Base-by-base conservation (phyloP, 169 alveolate genomes). In the Eimeria maxima region DNA sequence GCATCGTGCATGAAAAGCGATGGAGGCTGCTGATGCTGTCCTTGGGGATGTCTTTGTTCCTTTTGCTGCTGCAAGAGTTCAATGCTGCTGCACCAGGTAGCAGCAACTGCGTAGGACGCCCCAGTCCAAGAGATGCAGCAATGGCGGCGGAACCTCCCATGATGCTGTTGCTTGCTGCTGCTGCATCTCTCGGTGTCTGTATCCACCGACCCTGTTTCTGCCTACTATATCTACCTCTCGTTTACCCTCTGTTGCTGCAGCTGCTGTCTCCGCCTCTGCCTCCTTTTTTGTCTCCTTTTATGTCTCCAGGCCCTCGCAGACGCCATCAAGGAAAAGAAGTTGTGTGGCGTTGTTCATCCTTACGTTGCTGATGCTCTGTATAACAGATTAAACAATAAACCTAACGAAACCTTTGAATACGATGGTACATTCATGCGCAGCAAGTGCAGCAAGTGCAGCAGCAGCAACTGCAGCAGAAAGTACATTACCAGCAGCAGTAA, bases 341-440 rank as follows among this genome's bases (percentile, higher is more conserved):
- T 95, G 20, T 84, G 93, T 22, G 84, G 95, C 18, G 63, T 95
- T 2, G 83, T 95, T 7, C 96, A 95, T 47, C 96, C 96, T 6
- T 86, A 65, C 80, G 47, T 95, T 16, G 80, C 96, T 16, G 96
- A 95, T 13, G 93, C 95, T 6, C 57, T 95, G 18, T 55, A 10
- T 14, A 93, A 81, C n/a, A 55, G 92, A 63, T 38, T 95, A 0
- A 3, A 29, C 71, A 93, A 83, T 44, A 44, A 42, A 10, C 71
- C 86, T 14, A 50, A 45, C 42, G 94, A 60, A 5, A 45, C 55
- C 20, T 80, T 95, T 4, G 95, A 95, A 24, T 63, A 86, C 69
- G 96, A 87, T n/a, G 96, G 96, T 95, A 20, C 38, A 33, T 33
- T 33, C 38, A 33, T 33, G 38, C 1, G 1, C 38, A 76, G 53